Base-by-base conservation (phyloP, 2,329 filamentous ascomycete species). In the Chalaropsis ovoidea region DNA sequence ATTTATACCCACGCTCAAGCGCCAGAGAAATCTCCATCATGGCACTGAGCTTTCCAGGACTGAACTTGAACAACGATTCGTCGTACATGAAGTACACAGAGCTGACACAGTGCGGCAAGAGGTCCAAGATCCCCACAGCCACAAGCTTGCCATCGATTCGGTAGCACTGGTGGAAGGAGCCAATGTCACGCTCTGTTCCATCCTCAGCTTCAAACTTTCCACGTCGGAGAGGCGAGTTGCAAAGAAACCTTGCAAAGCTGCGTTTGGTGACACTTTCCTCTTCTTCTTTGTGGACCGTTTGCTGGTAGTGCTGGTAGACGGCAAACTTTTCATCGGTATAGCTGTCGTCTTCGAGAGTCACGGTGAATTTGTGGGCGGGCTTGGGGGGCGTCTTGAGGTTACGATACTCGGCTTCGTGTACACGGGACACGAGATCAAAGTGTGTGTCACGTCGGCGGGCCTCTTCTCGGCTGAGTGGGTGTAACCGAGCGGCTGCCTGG, bases 1-100 rank as follows among this genome's bases (percentile, higher is more conserved):
- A 90, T 54, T 81, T 76, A 70, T 92, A 91, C 0, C 83, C 86
- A 5, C 78, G 78, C 71, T 93, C 88, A 2, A 80, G 75, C 0
- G 89, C 86, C 35, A 94, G 74, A 0, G 84, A 79, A 68, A 89
- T 87, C 74, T 94, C 89, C 68, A 86, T 78, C 68, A 93, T 73
- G 1, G 89, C 89, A 43, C 87, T 86, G 4, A 93, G 75, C 74
- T 93, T 94, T 0, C 89, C 89, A 39, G 89, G 87, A 27, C 81
- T 81, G 75, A 83, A 86, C 66, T 80, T 78, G 70, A 88, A 84
- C 64, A 90, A 84, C 69, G 87, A 88, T 71, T 86, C 84, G 71
- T 92, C 83, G 71, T 94, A 94, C 68, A 94, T 76, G 72, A 94
- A 90, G 75, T 94, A 94, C 11, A 94, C 89, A 3, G 87, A 87